phyloP scores from a whole-genome alignment of 495 filamentous ascomycete species.

The Barbatosphaeria neglecta region DNA sequence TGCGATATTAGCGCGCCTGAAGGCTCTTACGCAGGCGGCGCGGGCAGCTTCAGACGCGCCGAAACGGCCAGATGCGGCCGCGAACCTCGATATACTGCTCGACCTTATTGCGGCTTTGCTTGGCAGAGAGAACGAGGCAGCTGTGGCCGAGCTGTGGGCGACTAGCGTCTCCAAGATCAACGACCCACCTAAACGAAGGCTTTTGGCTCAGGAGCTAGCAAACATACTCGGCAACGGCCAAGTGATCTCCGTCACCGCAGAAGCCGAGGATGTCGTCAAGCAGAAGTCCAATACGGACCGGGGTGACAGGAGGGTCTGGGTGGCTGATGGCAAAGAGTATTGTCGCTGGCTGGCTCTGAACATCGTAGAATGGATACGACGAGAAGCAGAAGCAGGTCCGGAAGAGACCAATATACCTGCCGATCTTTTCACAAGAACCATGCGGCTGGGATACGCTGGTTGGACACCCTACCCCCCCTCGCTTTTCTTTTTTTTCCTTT shows the following conservation, averaged over 20 bases:
- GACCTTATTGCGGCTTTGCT: slow-evolving; percentile 44
- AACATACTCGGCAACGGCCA: slow-evolving; percentile 56
- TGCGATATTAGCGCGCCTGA: slow-evolving; percentile 51
- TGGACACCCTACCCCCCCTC: slow-evolving; percentile 12
- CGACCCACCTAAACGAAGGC: slow-evolving; percentile 3
- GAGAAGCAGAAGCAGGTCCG: slow-evolving; percentile 15
- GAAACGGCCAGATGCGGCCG: slow-evolving; percentile 19
- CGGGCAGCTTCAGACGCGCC: slow-evolving; percentile 21
- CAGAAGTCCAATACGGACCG: slow-evolving; percentile 3
- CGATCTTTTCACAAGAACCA: slow-evolving; percentile 49
- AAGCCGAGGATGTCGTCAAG: slow-evolving; percentile 52
- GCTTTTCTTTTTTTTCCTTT: not conserved
- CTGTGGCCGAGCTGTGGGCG: slow-evolving; percentile 43
- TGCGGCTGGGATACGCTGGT: slow-evolving; percentile 70
- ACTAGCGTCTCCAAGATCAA: slow-evolving; percentile 4
- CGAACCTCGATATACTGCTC: slow-evolving; percentile 29
- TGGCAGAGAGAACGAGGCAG: slow-evolving; percentile 36
- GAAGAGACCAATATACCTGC: slow-evolving; percentile 43
- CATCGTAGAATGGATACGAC: slow-evolving; percentile 40
- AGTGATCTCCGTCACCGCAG: slow-evolving; percentile 59
- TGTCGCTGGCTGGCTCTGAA: slow-evolving; percentile 63
- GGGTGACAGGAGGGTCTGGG: slow-evolving; percentile 38
- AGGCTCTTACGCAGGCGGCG: slow-evolving; percentile 33
- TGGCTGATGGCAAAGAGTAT: slow-evolving; percentile 54
- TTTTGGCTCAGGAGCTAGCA: slow-evolving; percentile 29